These are phyloP conservation scores for Fusarium setosum DNA, from an alignment of 2,329 filamentous ascomycete genomes.

Conservation along the genomic window DNA sequence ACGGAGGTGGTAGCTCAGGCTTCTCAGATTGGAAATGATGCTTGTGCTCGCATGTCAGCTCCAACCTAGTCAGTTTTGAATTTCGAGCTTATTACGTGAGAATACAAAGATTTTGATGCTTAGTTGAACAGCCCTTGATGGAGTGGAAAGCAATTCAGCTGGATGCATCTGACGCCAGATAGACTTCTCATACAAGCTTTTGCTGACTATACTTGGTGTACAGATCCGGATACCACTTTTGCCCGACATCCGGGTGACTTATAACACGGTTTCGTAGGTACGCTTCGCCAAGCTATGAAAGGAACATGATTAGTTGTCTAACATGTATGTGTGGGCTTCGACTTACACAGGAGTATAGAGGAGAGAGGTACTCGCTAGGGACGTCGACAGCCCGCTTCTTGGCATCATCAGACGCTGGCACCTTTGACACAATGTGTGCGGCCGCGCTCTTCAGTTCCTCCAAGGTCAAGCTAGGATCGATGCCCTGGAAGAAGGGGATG, in stretches of 20 bases:
- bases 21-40: too few relatives aligned
- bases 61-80: too few relatives aligned
- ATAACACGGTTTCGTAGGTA: conserved; percentile 7
- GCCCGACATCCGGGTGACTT: conserved; percentile 9
- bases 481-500: conserved; percentile 9
- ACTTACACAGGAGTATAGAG: conserved; percentile 3
- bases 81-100: too few relatives aligned
- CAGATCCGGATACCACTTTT: conserved; percentile 10
- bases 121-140: not conserved
- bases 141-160: not conserved
- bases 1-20: too few relatives aligned
- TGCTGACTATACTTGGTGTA: conserved; percentile 11
- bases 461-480: conserved; percentile 1
- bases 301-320: not conserved
- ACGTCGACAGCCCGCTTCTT: conserved; percentile 7
- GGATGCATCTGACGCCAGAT: too few relatives aligned
- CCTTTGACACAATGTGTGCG: conserved; percentile 4
- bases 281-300: not conserved
- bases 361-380: conserved; percentile 3
- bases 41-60: too few relatives aligned
- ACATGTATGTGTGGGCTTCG: accelerated
- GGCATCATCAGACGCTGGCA: not conserved
- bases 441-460: not conserved
- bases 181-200: conserved; percentile 1
- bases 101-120: not conserved